Evolutionary conservation across 2,329 filamentous ascomycete genomes (phyloP).

Genomic region (Clonostachys chloroleuca): DNA sequence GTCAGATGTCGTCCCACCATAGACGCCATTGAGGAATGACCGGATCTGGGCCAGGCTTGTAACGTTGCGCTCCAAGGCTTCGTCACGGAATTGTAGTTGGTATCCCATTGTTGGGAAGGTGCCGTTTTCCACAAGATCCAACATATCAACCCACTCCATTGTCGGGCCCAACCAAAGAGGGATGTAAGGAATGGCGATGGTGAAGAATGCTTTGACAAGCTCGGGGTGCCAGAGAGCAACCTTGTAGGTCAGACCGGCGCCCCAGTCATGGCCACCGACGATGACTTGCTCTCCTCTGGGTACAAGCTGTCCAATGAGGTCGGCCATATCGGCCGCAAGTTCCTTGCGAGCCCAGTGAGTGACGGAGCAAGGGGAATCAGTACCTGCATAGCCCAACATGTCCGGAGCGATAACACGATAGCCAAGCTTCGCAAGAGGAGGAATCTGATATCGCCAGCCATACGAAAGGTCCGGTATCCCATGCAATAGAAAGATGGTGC

Average conservation of each 20-base stretch:
- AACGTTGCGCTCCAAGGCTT: slow-evolving; percentile 50
- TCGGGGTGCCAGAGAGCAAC: slow-evolving; percentile 64
- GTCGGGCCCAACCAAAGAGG: slow-evolving; percentile 34
- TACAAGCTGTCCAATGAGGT: slow-evolving; percentile 50
- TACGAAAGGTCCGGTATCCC: slow-evolving; percentile 75
- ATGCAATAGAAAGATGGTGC: slow-evolving; percentile 50
- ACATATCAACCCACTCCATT: slow-evolving; percentile 40
- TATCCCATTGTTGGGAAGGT: slow-evolving; percentile 65
- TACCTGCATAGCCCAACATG: slow-evolving; percentile 76
- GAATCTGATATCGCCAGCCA: slow-evolving; percentile 82
- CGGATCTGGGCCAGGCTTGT: slow-evolving; percentile 52
- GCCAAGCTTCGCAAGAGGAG: slow-evolving; percentile 60
- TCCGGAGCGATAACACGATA: slow-evolving; percentile 75
- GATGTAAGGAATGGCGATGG: slow-evolving; percentile 66
- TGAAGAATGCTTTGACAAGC: slow-evolving; percentile 65
- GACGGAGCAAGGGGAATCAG: slow-evolving; percentile 55
- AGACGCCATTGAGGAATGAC: slow-evolving; percentile 62
- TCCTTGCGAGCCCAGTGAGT: slow-evolving; percentile 62
- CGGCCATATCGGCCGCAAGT: slow-evolving; percentile 65
- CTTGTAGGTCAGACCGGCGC: slow-evolving; percentile 67
- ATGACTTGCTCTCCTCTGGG: slow-evolving; percentile 47
- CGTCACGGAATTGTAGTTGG: slow-evolving; percentile 67
- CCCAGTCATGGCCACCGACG: slow-evolving; percentile 83
- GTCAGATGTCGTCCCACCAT: slow-evolving; percentile 53
- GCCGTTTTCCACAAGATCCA: slow-evolving; percentile 43